Conservation (phyloP, 495 filamentous ascomycete species). For the Bathelium albidoporum region DNA sequence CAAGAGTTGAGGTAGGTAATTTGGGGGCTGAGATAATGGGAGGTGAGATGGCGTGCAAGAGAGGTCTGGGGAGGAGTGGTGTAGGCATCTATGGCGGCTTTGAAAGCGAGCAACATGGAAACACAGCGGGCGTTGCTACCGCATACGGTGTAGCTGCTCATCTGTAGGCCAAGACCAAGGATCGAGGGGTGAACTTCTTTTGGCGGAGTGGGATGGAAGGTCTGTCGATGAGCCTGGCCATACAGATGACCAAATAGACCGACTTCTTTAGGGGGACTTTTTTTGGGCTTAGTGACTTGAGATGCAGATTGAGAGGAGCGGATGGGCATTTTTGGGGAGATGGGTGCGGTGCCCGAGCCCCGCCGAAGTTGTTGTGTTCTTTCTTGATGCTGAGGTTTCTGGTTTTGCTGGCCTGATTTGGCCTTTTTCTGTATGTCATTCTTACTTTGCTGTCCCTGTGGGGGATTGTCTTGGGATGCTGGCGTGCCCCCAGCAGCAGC, state of each 20-base stretch:
- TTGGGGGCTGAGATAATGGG: constrained; percentile 84
- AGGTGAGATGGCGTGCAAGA: constrained; percentile 78
- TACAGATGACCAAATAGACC: constrained; percentile 80
- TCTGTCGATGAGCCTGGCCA: constrained; percentile 58
- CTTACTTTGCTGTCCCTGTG: constrained; percentile 23
- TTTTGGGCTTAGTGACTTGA: constrained; percentile 38
- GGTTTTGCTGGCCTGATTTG: constrained; percentile 22
- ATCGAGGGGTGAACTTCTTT: constrained; percentile 90
- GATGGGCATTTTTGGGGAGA: constrained; percentile 11
- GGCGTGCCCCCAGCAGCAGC: constrained; percentile 16
- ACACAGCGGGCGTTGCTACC: constrained; percentile 85
- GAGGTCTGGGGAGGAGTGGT: constrained; percentile 74
- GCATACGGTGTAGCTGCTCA: constrained; percentile 78
- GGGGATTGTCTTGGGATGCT: constrained; percentile 20
- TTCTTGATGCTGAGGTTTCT: constrained; percentile 9
- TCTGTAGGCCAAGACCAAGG: constrained; percentile 75
- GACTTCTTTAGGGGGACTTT: constrained; percentile 54
- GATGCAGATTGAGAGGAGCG: constrained; percentile 7
- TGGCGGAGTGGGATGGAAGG: constrained; percentile 54
- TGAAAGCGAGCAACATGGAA: constrained; percentile 79
- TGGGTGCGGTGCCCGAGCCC: constrained; percentile 10
- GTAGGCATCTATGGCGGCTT: constrained; percentile 86
- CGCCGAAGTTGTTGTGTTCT: constrained; percentile 20
- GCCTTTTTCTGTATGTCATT: constrained; percentile 13
- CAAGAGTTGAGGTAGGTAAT: constrained; percentile 90